A percentile compares a stretch with the other conserved stretches of the same genome.
phyloP scores from a whole-genome alignment of 768 basidiomycete species.

The Cantharellus cinnabarinus region DNA sequence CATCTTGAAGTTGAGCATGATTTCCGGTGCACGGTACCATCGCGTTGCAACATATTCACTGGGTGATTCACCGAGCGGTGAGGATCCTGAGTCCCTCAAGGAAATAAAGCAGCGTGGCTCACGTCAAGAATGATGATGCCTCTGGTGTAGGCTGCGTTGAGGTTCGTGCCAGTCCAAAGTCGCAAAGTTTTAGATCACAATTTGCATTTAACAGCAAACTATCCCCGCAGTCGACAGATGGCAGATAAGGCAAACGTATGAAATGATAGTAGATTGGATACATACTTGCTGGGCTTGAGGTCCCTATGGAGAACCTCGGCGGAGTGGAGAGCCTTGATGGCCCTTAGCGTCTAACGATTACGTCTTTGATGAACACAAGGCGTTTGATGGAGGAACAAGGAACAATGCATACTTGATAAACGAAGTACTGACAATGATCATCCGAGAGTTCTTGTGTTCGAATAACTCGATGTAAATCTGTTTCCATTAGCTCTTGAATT shows the following conservation, averaged over 20 bases:
- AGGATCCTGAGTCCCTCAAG: constrained; percentile 7
- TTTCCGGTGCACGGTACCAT: constrained; percentile 98
- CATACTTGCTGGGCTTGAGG: constrained; percentile 17
- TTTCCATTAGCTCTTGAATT: constrained; percentile 76
- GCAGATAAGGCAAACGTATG: not conserved
- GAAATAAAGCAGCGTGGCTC: too few relatives aligned
- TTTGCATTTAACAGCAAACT: constrained; percentile 23
- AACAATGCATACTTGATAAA: constrained; percentile 24
- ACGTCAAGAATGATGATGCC: constrained; percentile 48
- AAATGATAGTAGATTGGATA: not conserved
- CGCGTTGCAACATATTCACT: constrained; percentile 86
- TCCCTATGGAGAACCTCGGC: constrained; percentile 55
- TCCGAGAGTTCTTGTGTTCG: constrained; percentile 87
- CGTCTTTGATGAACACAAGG: not conserved
- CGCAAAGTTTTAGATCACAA: constrained; percentile 36
- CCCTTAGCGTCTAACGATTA: constrained; percentile 64
- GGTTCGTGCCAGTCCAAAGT: constrained; percentile 88
- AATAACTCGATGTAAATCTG: constrained; percentile 93
- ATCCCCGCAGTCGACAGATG: constrained; percentile 1
- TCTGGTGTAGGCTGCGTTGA: constrained; percentile 6
- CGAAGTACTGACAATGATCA: constrained; percentile 81
- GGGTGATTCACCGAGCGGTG: constrained; percentile 43
- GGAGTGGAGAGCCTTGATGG: constrained; percentile 87
- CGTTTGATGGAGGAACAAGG: not conserved
- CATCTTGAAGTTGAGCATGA: constrained; percentile 98